These are phyloP conservation scores for Hypoxylon perforatum DNA, from an alignment of 495 filamentous ascomycete species.

Conservation along the genomic window DNA sequence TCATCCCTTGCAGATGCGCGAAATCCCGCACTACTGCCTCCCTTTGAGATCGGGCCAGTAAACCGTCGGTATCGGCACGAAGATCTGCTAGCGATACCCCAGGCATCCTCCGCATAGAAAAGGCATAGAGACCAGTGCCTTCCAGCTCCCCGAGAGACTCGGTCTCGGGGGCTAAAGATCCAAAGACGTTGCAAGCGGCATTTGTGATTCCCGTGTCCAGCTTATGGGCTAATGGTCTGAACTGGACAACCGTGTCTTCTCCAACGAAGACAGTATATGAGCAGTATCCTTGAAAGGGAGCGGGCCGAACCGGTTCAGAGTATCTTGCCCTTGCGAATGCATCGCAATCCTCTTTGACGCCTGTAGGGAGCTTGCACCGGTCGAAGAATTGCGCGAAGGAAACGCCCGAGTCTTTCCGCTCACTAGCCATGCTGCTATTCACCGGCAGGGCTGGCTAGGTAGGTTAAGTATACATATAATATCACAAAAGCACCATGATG, in stretches of 20 bases:
- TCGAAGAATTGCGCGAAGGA: constrained; percentile 41
- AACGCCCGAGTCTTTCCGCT: constrained; percentile 37
- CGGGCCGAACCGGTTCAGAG: constrained; percentile 36
- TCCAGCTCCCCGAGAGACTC: constrained; percentile 35
- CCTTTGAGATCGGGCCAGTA: constrained; percentile 28
- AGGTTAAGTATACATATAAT: not conserved
- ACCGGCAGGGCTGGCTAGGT: too few species aligned
- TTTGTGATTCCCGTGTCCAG: constrained; percentile 54
- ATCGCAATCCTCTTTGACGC: constrained; percentile 42
- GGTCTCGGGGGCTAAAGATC: constrained; percentile 52
- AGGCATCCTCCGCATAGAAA: constrained; percentile 54
- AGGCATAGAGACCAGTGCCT: constrained; percentile 47
- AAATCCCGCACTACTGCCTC: constrained; percentile 56
- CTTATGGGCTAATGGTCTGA: constrained; percentile 56
- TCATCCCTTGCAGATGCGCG: constrained; percentile 52
- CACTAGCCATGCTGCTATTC: constrained; percentile 31
- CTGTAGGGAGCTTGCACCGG: constrained; percentile 35
- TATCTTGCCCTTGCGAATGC: constrained; percentile 34
- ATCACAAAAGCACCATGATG: constrained; percentile 12
- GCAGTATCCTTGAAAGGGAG: constrained; percentile 62
- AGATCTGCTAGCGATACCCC: constrained; percentile 53
- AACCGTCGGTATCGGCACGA: constrained; percentile 25
- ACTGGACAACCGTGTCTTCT: constrained; percentile 57
- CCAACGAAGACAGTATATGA: constrained; percentile 60
- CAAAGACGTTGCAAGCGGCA: constrained; percentile 54